A percentile compares a stretch with the other conserved stretches of the same genome.
Evolutionary conservation across 805 yeast genomes (phyloP).

Genomic region (Lachancea kluyveri): DNA sequence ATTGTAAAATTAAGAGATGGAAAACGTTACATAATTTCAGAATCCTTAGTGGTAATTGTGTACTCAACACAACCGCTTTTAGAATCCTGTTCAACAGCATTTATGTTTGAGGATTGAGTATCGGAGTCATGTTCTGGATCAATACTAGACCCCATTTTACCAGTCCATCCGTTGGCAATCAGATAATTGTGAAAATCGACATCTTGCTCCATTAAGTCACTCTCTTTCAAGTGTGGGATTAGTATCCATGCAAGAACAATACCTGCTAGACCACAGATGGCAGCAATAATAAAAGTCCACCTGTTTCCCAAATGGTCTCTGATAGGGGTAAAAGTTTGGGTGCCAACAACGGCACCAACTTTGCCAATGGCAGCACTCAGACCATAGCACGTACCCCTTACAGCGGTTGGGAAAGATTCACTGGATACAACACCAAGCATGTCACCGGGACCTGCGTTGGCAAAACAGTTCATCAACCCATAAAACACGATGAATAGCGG

Average conservation of each 20-base stretch:
- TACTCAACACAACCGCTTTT: too few relatives aligned
- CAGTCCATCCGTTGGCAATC: constrained; percentile 52
- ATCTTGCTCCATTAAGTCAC: constrained; percentile 64
- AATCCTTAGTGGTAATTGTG: too few relatives aligned
- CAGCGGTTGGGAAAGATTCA: constrained; percentile 69
- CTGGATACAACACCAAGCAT: constrained; percentile 62
- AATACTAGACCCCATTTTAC: constrained; percentile 36
- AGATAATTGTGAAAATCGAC: constrained; percentile 54
- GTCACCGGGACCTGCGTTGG: constrained; percentile 77
- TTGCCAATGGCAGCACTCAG: constrained; percentile 75
- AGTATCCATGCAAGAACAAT: constrained; percentile 51
- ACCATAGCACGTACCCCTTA: constrained; percentile 72
- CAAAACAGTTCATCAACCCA: constrained; percentile 63
- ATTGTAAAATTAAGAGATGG: too few relatives aligned
- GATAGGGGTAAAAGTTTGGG: constrained; percentile 65
- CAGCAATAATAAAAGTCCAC: constrained; percentile 80
- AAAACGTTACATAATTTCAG: too few relatives aligned
- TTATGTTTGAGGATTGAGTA: too few relatives aligned
- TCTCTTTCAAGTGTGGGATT: constrained; percentile 64
- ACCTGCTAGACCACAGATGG: constrained; percentile 63
- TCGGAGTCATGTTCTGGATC: too few relatives aligned
- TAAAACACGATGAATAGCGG: constrained; percentile 65
- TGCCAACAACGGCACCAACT: constrained; percentile 81
- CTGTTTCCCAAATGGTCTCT: constrained; percentile 54
- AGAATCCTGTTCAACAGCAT: too few relatives aligned